Evolutionary conservation across 768 basidiomycete genomes (phyloP), one percentile per base, ranked within the genome.

Genomic region (Serpula lacrymans): DNA sequence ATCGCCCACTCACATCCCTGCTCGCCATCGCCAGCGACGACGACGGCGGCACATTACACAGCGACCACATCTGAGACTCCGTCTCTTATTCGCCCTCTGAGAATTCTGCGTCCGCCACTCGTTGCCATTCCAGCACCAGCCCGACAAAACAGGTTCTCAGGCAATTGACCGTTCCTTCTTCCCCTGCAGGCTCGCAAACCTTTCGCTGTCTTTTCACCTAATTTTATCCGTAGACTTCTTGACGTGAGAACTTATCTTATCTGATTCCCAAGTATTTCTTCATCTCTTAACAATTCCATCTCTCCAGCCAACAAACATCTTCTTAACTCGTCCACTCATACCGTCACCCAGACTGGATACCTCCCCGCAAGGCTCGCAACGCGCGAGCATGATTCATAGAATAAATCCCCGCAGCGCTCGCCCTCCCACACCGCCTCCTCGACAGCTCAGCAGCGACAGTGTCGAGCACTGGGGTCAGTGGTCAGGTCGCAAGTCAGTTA

Each of bases 401-500:
- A 70, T 71, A 46, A 79, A 74, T 53, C 60, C 67, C 48, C 69
- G 74, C 22, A 68, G 63, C 42, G 56, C 65, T 24, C 63, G 55
- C 37, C n/a, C n/a, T n/a, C 30, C 28, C 23, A 25, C 35, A 13
- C 37, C n/a, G 47, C 62, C 11, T 50, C 43, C 42, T 40, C 52
- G 46, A 39, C 58, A 39, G 40, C 42, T 48, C 16, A 37, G 62
- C 32, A 52, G 49, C 37, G 72, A 75, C 38, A 60, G 61, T 44
- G 73, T 73, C 42, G 78, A 85, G 49, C 59, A 69, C 41, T 89
- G 87, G 86, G 83, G 86, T 14, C 71, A 78, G 17, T 88, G 85
- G 84, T 54, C 62, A 34, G 80, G 77, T 20, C 70, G 67, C 63
- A 82, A 70, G 85, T 84, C 37, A 46, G 76, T 68, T 33, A 37